phyloP scores from a whole-genome alignment of 345 rosid species.

The Ceriops decandra region DNA sequence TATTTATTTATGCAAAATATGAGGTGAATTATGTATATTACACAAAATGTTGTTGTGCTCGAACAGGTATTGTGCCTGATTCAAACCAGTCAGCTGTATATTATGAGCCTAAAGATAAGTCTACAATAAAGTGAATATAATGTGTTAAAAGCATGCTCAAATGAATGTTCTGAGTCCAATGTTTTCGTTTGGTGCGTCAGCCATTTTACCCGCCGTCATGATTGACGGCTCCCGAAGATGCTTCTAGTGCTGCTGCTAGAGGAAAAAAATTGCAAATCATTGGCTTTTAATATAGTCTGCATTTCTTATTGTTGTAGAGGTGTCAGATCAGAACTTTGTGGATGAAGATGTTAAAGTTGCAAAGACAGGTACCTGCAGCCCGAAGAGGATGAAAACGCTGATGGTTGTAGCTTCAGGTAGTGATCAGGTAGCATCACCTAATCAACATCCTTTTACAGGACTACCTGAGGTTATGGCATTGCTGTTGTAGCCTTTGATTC shows the following conservation, averaged over 20 bases:
- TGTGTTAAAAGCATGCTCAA: too few species aligned
- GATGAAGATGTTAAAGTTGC: conserved; percentile 46
- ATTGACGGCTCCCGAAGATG: too few species aligned
- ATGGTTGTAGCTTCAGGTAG: conserved; percentile 18
- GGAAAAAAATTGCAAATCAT: neutral
- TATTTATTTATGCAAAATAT: too few species aligned
- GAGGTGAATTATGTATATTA: too few species aligned
- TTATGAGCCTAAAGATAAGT: too few species aligned
- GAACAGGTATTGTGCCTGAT: too few species aligned
- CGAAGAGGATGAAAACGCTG: conserved; percentile 38
- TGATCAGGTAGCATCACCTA: conserved; percentile 37
- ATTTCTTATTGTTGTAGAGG: conserved; percentile 46
- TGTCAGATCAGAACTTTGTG: conserved; percentile 81
- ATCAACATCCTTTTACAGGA: neutral
- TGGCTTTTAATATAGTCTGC: neutral
- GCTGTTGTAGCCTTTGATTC: neutral
- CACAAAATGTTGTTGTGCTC: too few species aligned
- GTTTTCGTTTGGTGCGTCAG: too few species aligned
- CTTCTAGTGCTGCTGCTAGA: neutral
- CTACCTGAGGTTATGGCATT: neutral
- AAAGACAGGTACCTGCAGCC: conserved; percentile 26
- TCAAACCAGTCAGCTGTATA: too few species aligned
- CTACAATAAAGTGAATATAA: too few species aligned
- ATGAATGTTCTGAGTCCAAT: too few species aligned
- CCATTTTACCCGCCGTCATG: too few species aligned